A percentile compares a stretch with the other conserved stretches of the same genome.
Evolutionary conservation across 2,329 filamentous ascomycete species (phyloP).

Genomic region (Ophiostoma ips): DNA sequence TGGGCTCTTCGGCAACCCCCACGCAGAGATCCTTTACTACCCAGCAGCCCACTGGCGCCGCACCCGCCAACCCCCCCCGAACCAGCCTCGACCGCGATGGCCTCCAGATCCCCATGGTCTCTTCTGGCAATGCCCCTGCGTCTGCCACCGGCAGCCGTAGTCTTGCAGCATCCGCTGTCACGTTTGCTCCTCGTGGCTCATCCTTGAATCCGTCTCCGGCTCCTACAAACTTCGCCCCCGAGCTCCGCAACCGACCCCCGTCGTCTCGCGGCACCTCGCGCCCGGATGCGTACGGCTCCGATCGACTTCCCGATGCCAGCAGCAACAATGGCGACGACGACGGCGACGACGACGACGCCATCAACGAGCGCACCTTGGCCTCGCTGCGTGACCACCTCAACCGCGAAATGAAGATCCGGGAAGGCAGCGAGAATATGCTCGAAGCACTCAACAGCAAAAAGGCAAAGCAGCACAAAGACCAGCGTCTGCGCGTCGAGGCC

Average conservation of each 20-base stretch:
- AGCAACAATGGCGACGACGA: conserved; percentile 10
- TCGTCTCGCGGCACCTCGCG: conserved; percentile 50
- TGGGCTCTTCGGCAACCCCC: conserved; percentile 39
- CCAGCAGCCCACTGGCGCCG: conserved; percentile 25
- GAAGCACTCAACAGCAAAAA: conserved; percentile 92
- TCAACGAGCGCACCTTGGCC: conserved; percentile 58
- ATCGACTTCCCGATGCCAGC: conserved; percentile 51
- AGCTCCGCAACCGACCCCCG: conserved; percentile 61
- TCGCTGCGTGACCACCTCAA: conserved; percentile 73
- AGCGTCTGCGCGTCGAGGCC: conserved; percentile 64
- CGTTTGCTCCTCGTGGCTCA: conserved; percentile 51
- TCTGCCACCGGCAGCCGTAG: conserved; percentile 24
- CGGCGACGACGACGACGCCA: conserved; percentile 5
- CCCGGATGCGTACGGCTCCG: conserved; percentile 35
- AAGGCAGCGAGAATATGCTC: conserved; percentile 92
- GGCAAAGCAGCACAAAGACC: conserved; percentile 85
- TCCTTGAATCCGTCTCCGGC: conserved; percentile 58
- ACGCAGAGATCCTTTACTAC: conserved; percentile 37
- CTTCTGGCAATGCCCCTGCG: conserved; percentile 25
- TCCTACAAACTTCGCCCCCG: conserved; percentile 80
- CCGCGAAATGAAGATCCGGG: conserved; percentile 95
- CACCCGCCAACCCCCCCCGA: conserved; percentile 22
- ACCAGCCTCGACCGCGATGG: conserved; percentile 39
- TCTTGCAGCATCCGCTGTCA: conserved; percentile 39
- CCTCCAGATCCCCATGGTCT: conserved; percentile 33